Evolutionary conservation across 2,329 filamentous ascomycete genomes (phyloP).

Genomic region (Fusarium goolgardi): DNA sequence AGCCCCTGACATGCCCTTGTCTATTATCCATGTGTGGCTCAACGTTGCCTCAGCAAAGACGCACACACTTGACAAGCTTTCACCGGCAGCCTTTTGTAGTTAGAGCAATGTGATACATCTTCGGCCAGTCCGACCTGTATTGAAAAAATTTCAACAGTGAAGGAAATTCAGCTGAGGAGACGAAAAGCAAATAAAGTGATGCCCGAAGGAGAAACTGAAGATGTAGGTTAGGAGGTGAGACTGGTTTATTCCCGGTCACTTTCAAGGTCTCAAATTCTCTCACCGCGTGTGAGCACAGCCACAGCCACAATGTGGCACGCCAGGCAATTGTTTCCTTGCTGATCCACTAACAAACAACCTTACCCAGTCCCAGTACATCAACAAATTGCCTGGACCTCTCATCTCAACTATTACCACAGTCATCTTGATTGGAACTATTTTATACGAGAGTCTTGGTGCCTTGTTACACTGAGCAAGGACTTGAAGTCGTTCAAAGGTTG

Average conservation of each 20-base stretch:
- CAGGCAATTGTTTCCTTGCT: neutral
- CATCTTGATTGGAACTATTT: constrained; percentile 1
- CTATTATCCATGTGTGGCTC: constrained; percentile 3
- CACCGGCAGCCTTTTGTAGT: constrained; percentile 35
- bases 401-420: constrained; percentile 21
- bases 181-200: constrained; percentile 4
- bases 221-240: constrained; percentile 19
- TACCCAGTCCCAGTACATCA: constrained; percentile 15
- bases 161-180: constrained; percentile 6
- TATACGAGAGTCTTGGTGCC: constrained; percentile 20
- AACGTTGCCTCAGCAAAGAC: constrained; percentile 16
- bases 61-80: constrained; percentile 26
- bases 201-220: constrained; percentile 4
- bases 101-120: constrained; percentile 40
- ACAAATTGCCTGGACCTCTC: constrained; percentile 27
- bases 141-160: neutral
- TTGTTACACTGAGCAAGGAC: constrained; percentile 24
- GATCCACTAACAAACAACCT: constrained; percentile 39
- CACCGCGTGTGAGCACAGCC: constrained; percentile 13
- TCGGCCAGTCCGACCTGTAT: constrained; percentile 37
- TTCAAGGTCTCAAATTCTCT: constrained; percentile 8
- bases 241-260: constrained; percentile 27
- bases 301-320: constrained; percentile 37
- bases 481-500: constrained; percentile 17
- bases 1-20: constrained; percentile 26